Percentiles rank a stretch among this genome's conserved stretches.
Conservation (phyloP, 495 filamentous ascomycete genomes). For the Xylaria curta region DNA sequence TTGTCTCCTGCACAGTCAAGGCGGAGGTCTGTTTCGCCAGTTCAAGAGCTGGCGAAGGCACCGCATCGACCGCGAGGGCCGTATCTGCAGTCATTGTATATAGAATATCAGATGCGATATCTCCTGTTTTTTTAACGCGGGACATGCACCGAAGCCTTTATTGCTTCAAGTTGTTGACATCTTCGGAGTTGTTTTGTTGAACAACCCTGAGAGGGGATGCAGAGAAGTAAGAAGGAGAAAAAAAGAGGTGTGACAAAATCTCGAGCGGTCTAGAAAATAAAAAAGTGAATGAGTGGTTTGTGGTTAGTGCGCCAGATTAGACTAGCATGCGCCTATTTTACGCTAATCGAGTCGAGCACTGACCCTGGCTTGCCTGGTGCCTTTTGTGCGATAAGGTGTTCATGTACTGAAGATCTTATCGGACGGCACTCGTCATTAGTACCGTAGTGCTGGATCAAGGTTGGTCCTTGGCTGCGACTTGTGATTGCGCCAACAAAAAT, state of each 20-base stretch:
- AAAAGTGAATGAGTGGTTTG: slow-evolving; percentile 10
- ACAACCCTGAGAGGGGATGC: slow-evolving; percentile 21
- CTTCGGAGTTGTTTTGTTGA: slow-evolving; percentile 27
- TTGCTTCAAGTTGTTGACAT: slow-evolving; percentile 31
- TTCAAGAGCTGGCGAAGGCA: slow-evolving; percentile 30
- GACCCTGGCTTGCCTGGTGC: background rate
- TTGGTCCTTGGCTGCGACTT: background rate
- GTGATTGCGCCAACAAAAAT: background rate
- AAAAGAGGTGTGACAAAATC: slow-evolving; percentile 11
- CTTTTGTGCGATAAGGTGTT: slow-evolving; percentile 17
- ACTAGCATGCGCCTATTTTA: background rate
- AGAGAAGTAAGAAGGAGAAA: background rate
- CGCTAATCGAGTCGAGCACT: slow-evolving; percentile 2
- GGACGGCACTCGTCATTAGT: slow-evolving; percentile 10
- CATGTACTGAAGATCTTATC: slow-evolving; percentile 19
- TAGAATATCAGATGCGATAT: slow-evolving; percentile 6
- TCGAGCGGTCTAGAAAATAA: slow-evolving; percentile 21
- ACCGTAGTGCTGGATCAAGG: background rate
- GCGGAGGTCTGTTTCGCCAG: slow-evolving; percentile 33
- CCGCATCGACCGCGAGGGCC: slow-evolving; percentile 13
- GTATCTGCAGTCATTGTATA: slow-evolving; percentile 20
- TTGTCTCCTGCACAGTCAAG: slow-evolving; percentile 37
- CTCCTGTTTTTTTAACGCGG: background rate
- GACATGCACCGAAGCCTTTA: slow-evolving; percentile 13
- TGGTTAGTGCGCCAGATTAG: slow-evolving; percentile 8